phyloP scores from a whole-genome alignment of 441 rosid genomes.

The Kokia cookei region DNA sequence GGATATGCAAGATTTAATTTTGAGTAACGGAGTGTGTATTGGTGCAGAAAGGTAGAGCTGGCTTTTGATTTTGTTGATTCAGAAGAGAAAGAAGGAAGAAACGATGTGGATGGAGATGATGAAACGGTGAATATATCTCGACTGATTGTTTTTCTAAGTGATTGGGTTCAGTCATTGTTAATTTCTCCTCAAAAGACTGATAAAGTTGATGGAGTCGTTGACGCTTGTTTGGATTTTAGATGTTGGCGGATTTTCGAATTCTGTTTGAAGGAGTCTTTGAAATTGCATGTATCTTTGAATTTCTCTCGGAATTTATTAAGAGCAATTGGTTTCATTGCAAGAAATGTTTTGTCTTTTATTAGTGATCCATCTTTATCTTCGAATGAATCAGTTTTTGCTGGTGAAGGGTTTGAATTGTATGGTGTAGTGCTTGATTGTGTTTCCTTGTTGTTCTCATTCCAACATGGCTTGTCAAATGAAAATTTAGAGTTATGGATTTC shows the following conservation, averaged over 20 bases:
- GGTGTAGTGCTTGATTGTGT: constrained; percentile 50
- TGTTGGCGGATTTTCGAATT: constrained; percentile 80
- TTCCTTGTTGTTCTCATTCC: constrained; percentile 54
- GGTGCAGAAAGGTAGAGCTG: constrained; percentile 75
- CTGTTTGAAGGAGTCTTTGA: constrained; percentile 62
- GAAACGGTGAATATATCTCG: constrained; percentile 63
- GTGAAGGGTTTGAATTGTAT: constrained; percentile 48
- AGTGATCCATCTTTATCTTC: constrained; percentile 15
- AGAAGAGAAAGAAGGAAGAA: constrained; percentile 21
- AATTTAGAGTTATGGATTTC: constrained; percentile 73
- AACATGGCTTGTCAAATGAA: constrained; percentile 54
- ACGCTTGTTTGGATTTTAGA: constrained; percentile 58
- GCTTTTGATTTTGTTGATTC: constrained; percentile 46
- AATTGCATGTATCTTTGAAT: constrained; percentile 48
- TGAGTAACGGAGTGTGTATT: constrained; percentile 6
- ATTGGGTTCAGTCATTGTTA: constrained; percentile 75
- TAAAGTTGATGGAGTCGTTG: constrained; percentile 20
- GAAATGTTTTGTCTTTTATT: constrained; percentile 31
- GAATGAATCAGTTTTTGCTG: constrained; percentile 21
- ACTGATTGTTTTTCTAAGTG: constrained; percentile 54
- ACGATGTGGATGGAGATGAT: constrained; percentile 31
- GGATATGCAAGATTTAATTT: not conserved
- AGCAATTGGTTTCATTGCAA: constrained; percentile 40
- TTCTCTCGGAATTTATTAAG: constrained; percentile 53
- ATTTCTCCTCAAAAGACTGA: constrained; percentile 40